Evolutionary conservation across 257 asterid species (phyloP), one percentile per base, ranked within the genome.

Genomic region (Solanum chiquidenum): DNA sequence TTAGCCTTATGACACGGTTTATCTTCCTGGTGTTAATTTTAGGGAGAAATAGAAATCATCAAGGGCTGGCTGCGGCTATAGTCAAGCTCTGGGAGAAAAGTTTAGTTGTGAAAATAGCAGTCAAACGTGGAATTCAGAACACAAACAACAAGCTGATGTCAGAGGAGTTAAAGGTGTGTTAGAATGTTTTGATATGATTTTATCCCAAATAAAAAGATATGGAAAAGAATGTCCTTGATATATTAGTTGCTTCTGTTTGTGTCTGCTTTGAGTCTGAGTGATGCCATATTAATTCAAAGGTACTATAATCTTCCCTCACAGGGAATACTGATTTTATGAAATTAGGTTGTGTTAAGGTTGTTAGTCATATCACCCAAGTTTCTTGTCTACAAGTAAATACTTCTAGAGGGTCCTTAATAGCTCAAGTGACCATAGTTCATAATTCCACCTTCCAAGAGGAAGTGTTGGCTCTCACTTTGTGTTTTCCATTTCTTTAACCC

Each of bases 21-120:
- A 84, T 79, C 64, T 76, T 40, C 87, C 85, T 87, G 12, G 76
- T 88, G 84, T 23, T 72, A 69, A 49, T 87, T 89, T 77, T 74
- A 97, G 99, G 99, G 87, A 95, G 99, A 90, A 97, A 97, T 55
- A 95, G 99, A 91, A 91, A 97, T 76, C 99, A 97, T 93, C 99
- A 97, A 90, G 99, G 99, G 87, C 90, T 97, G 91, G 99, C 99
- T 86, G 88, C 90, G 88, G 91, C 99, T 62, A 95, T 95, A 89
- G 76, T 97, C 91, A 94, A 95, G 94, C 98, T 97, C 85, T 97
- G 99, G 99, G 99, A 95, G 91, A 95, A 93, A 89, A 97, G 99
- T 91, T 89, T 95, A 90, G 93, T 97, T 75, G 99, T 95, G 68
- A 97, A 97, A 94, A 95, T 97, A 91, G 99, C 99, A 85, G 99